These are phyloP conservation scores for Jamesozyma hellenica DNA, from an alignment of 805 yeast species.

Conservation along the genomic window DNA sequence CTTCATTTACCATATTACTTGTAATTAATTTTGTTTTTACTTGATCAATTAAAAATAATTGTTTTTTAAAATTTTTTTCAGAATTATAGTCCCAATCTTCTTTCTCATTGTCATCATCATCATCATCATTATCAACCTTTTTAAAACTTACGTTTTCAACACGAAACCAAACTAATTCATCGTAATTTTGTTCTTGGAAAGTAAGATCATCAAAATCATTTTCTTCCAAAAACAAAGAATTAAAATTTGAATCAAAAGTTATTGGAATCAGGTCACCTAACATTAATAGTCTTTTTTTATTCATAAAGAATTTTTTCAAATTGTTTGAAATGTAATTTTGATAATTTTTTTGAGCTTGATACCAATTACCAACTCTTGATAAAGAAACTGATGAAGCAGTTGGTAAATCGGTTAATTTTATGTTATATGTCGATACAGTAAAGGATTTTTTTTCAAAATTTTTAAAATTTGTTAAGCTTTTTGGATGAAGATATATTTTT, in stretches of 20 bases:
- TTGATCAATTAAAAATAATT: constrained; percentile 41
- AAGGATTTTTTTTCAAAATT: constrained; percentile 4
- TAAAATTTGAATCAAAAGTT: constrained; percentile 43
- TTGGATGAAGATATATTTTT: constrained; percentile 18
- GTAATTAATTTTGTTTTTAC: constrained; percentile 51
- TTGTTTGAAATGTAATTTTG: constrained; percentile 39
- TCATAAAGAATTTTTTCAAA: constrained; percentile 52
- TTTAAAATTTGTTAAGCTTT: constrained; percentile 15
- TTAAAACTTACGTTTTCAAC: constrained; percentile 39
- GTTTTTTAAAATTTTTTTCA: background rate
- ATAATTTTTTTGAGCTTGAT: constrained; percentile 21
- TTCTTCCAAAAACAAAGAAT: constrained; percentile 6
- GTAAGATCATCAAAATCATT: background rate
- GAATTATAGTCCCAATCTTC: background rate
- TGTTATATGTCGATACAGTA: constrained; percentile 1
- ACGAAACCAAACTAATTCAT: constrained; percentile 78
- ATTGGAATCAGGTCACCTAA: constrained; percentile 69
- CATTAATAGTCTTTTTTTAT: constrained; percentile 45
- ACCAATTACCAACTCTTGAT: constrained; percentile 21
- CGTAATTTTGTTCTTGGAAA: constrained; percentile 34
- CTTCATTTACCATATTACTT: constrained; percentile 44
- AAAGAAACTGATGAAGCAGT: constrained; percentile 18
- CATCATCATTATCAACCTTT: constrained; percentile 10
- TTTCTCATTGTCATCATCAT: constrained; percentile 2
- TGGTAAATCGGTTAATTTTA: constrained; percentile 7